Conservation (phyloP, 345 rosid species). For the Clausena lansium region DNA sequence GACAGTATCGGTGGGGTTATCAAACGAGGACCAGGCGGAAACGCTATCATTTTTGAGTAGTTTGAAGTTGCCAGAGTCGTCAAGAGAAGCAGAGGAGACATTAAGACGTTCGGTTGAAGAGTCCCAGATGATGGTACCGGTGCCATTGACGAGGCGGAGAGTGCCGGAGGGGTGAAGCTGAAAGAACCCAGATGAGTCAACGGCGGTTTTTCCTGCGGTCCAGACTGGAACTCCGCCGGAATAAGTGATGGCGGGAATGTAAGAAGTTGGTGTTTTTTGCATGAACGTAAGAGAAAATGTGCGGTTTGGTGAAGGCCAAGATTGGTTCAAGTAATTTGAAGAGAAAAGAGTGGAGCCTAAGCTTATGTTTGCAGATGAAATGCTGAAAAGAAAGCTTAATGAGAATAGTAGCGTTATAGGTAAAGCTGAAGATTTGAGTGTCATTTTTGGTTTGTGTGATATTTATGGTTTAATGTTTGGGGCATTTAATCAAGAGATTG, state of each 20-base stretch:
- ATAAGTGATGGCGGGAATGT: slow-evolving; percentile 45
- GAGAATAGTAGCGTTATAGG: neutral
- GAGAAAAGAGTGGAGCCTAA: slow-evolving; percentile 48
- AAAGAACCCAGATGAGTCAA: slow-evolving; percentile 49
- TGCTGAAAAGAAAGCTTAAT: neutral
- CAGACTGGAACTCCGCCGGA: slow-evolving; percentile 46
- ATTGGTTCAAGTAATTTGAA: slow-evolving; percentile 27
- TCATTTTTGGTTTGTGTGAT: neutral
- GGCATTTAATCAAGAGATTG: neutral
- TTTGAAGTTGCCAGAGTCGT: slow-evolving; percentile 47
- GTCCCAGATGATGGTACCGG: slow-evolving; percentile 55
- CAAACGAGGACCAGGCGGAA: slow-evolving; percentile 59
- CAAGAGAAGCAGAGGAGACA: slow-evolving; percentile 47
- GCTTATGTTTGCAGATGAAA: slow-evolving; percentile 24
- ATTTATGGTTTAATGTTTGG: neutral
- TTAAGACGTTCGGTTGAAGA: slow-evolving; percentile 39
- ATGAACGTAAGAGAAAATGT: slow-evolving; percentile 51
- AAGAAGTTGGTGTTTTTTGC: slow-evolving; percentile 30
- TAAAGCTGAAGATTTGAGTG: neutral
- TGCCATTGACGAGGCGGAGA: slow-evolving; percentile 57
- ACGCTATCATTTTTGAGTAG: slow-evolving; percentile 21
- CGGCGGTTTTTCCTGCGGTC: slow-evolving; percentile 38
- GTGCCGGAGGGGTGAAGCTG: slow-evolving; percentile 46
- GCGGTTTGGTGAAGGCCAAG: slow-evolving; percentile 41
- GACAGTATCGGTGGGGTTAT: slow-evolving; percentile 41